These are phyloP conservation scores for Melanogaster broomeanus DNA, from an alignment of 768 basidiomycete genomes.

Conservation along the genomic window DNA sequence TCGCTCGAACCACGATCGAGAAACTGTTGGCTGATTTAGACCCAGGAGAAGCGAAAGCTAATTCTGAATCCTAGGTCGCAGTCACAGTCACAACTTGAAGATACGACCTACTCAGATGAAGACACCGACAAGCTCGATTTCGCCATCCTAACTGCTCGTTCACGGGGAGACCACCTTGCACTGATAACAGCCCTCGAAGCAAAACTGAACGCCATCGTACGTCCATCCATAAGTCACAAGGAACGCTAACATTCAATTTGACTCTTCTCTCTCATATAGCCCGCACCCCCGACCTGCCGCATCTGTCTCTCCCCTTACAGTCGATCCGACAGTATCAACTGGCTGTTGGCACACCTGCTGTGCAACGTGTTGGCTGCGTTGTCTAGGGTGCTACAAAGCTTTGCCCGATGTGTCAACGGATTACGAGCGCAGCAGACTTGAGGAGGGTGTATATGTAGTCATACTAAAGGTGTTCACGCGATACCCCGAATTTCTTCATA, in stretches of 20 bases:
- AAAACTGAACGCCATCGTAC: slow-evolving; percentile 59
- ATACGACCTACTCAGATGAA: slow-evolving; percentile 13
- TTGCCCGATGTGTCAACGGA: slow-evolving; percentile 87
- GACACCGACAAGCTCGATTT: slow-evolving; percentile 49
- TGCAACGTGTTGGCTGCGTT: slow-evolving; percentile 81
- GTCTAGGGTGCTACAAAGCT: slow-evolving; percentile 79
- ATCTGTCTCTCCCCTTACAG: slow-evolving; percentile 80
- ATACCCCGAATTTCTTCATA: neutral
- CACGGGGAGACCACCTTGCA: slow-evolving; percentile 46
- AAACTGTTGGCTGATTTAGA: slow-evolving; percentile 36
- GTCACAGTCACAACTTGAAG: neutral
- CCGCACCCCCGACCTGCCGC: slow-evolving; percentile 50
- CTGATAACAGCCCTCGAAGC: slow-evolving; percentile 59
- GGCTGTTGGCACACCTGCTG: slow-evolving; percentile 91
- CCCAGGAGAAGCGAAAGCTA: too few species aligned
- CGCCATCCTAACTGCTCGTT: slow-evolving; percentile 50
- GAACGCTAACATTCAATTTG: slow-evolving; percentile 29
- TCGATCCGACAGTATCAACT: slow-evolving; percentile 76
- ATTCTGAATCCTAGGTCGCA: neutral
- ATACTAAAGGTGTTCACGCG: slow-evolving; percentile 2
- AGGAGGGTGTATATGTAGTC: slow-evolving; percentile 69
- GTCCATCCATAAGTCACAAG: slow-evolving; percentile 30
- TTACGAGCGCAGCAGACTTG: slow-evolving; percentile 74
- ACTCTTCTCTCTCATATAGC: slow-evolving; percentile 9
- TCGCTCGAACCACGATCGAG: slow-evolving; percentile 27